Evolutionary conservation across 495 filamentous ascomycete species (phyloP).

Genomic region (Bathelium albidoporum): DNA sequence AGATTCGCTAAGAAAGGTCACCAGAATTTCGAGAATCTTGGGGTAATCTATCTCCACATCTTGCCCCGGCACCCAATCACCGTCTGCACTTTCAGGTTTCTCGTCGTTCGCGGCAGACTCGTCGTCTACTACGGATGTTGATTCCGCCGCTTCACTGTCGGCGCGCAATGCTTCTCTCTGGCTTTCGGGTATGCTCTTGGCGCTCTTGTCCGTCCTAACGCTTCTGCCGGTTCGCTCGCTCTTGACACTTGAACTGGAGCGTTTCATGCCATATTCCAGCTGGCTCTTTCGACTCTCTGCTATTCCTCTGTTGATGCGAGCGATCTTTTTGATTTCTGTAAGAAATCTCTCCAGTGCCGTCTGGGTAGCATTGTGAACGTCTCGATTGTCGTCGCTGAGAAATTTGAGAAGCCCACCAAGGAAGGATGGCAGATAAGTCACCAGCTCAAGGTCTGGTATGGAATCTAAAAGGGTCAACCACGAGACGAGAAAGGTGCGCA

Average conservation of each 20-base stretch:
- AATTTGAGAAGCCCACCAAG: constrained; percentile 85
- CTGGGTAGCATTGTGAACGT: constrained; percentile 90
- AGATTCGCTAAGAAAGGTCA: constrained; percentile 72
- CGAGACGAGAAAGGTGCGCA: constrained; percentile 84
- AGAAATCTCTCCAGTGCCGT: constrained; percentile 85
- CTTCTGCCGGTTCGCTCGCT: constrained; percentile 19
- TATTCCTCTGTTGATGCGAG: constrained; percentile 82
- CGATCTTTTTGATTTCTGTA: constrained; percentile 87
- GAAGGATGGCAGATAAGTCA: constrained; percentile 85
- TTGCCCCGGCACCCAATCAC: constrained; percentile 94
- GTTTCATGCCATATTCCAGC: constrained; percentile 55
- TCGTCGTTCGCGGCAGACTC: constrained; percentile 41
- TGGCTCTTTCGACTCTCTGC: constrained; percentile 68
- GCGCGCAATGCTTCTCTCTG: constrained; percentile 4
- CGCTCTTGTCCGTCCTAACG: constrained; percentile 5
- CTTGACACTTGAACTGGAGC: constrained; percentile 50
- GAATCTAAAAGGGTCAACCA: constrained; percentile 95
- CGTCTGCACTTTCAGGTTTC: constrained; percentile 55
- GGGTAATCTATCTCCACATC: constrained; percentile 92
- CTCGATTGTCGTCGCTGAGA: constrained; percentile 78
- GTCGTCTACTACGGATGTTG: constrained; percentile 32
- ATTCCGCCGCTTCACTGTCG: constrained; percentile 13
- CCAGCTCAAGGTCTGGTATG: constrained; percentile 92
- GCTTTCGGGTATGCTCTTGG: constrained; percentile 12
- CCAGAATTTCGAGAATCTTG: constrained; percentile 83